Base-by-base conservation (phyloP, 768 basidiomycete genomes). In the Phlegmacium glaucopus region DNA sequence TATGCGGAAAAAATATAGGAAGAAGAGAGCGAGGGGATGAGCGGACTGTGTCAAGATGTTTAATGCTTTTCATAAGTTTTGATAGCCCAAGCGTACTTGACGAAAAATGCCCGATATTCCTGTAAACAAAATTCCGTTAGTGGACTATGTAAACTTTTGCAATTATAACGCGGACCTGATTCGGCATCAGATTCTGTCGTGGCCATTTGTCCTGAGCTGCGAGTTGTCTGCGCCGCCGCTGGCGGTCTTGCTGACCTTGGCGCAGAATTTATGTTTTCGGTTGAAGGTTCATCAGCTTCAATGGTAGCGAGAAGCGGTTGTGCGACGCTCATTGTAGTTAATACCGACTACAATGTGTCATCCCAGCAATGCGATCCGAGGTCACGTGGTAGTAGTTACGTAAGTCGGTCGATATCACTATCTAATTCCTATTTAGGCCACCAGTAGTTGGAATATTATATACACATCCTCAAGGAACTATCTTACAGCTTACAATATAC, bases 1-100 rank as follows among this genome's bases (percentile, higher is more conserved):
- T 51, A 82, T 78, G 39, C 94, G 79, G 74, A 99, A 96, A 62
- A 92, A 67, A 66, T 85, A 98, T 36, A 98, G 76, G 64, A 85
- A 90, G 60, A 94, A 80, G n/a, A 99, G 76, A 11, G 85, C 83
- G 37, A 87, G 57, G 3, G 94, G 88, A 59, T 90, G 90, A 9
- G 87, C 79, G 45, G 89, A 90, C 85, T 90, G 57, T 35, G n/a
- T 56, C 18, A 26, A 55, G 37, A 49, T 29, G 38, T 47, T 51
- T 28, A 55, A 44, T 36, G 26, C 28, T 37, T 40, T n/a, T 48
- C 17, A 42, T 41, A 9, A 30, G 40, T 16, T 12, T 37, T 25
- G 39, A 22, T 27, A 25, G 15, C 30, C 45, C 32, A 45, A 10
- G 37, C 58, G 50, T 69, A 87, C 87, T 76, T 90, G 86, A 61